Percentiles rank a stretch among this genome's conserved stretches.
phyloP scores from a whole-genome alignment of 2,329 filamentous ascomycete genomes.

The Fusarium caatingaense region DNA sequence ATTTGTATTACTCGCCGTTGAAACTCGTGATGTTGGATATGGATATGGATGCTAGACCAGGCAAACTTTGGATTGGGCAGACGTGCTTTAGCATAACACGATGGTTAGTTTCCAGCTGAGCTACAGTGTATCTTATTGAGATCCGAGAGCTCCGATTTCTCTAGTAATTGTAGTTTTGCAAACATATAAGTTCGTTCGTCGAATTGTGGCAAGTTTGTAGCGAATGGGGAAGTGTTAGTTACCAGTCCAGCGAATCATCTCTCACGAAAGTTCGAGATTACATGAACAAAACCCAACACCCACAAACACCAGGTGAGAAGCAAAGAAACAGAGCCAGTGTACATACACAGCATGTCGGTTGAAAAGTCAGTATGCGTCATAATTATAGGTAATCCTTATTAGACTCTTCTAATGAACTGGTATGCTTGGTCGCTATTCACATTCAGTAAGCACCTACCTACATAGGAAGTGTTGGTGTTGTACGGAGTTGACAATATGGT shows the following conservation, averaged over 20 bases:
- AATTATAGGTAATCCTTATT: not conserved
- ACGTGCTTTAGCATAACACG: not conserved
- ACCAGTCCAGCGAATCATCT: slow-evolving; percentile 6
- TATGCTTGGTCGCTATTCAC: not conserved
- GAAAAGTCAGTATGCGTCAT: slow-evolving; percentile 1
- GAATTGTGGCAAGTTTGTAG: not conserved
- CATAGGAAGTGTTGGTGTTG: slow-evolving; percentile 20
- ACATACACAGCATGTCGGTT: slow-evolving; percentile 12
- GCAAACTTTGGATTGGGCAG: not conserved
- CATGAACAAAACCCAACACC: slow-evolving; percentile 7
- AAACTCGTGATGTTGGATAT: not conserved
- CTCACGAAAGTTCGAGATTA: slow-evolving; percentile 14
- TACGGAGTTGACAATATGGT: slow-evolving; percentile 35
- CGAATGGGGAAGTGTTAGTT: not conserved
- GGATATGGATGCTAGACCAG: not conserved
- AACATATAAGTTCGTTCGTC: not conserved
- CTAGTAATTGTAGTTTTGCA: not conserved
- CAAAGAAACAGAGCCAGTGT: not conserved
- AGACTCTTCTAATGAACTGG: slow-evolving; percentile 1
- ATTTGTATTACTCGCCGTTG: not conserved
- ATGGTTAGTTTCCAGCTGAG: not conserved
- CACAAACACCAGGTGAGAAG: slow-evolving; percentile 21
- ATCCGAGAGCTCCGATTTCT: not conserved
- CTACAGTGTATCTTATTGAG: not conserved
- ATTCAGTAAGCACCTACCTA: not conserved